Evolutionary conservation across 78 protist genomes (phyloP), one percentile per base, ranked within the genome.

Genomic region (Isochrysis galbana): DNA sequence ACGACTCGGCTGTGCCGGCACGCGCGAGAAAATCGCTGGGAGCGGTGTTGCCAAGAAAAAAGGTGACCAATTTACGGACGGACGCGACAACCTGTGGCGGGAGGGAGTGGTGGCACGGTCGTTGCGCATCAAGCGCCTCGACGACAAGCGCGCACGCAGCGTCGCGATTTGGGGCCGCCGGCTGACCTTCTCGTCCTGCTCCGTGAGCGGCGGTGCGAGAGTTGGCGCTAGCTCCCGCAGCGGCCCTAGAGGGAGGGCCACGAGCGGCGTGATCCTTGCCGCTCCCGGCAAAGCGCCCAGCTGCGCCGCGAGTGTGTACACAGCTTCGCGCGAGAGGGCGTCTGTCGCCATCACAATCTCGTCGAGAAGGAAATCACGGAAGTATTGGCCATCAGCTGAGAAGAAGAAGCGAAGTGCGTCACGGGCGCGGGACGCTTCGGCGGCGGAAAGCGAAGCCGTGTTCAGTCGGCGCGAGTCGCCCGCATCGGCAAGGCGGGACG

Each of bases 401-500:
- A 90, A 77, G 51, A 90, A 48, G 77, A 90, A 90, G 29, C 36
- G 23, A 78, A 90, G 89, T 25, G 93, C 93, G 41, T 74, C 87
- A 29, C 54, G 44, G 51, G 51, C 87, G 69, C 34, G 0, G 39
- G 46, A 1, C 47, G 72, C 48, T 45, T 45, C 11, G 44, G 44
- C 82, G 32, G 39, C 32, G 32, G 78, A 5, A 38, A 2, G 32
- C 32, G 32, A n/a, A 38, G 39, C 39, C 39, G n/a, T 19, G 47
- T 17, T 3, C 32, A 39, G 29, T 26, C 86, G 46, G 47, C n/a
- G 34, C 47, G 46, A 4, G 86, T 77, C 21, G 86, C 47, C 47
- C n/a, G 46, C 86, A 29, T 77, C 47, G 47, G 46, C 47, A 2
- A 77, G 44, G n/a, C n/a, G n/a, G n/a, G 44, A 4, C 2, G 21